Evolutionary conservation across 768 basidiomycete species (phyloP), one percentile per base, ranked within the genome.

Genomic region (Epithele typhae): DNA sequence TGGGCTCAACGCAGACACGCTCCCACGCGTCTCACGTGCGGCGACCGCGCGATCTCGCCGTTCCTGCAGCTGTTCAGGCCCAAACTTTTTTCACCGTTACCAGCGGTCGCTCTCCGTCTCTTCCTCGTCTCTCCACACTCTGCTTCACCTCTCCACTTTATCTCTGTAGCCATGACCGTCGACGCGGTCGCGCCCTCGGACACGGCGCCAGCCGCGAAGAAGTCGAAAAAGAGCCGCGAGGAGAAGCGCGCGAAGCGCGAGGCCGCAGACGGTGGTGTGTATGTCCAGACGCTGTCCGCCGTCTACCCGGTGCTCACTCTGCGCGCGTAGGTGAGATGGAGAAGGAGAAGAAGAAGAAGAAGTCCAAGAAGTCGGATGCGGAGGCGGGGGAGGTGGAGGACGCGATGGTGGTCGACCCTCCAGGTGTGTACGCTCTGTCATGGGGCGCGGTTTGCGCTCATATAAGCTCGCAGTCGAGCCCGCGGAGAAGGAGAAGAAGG

Each of bases 401-500:
- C 15, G 23, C 30, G 21, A 51, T 51, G 46, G 43, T n/a, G 7
- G 39, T 45, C 10, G 42, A 51, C 10, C 15, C 18, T 17, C 21
- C 24, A 15, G 41, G 46, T 47, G 15, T 24, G 45, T 46, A 3
- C 33, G 5, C 8, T 15, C 11, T 17, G n/a, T 17, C 30, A 9
- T 37, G 14, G 27, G 27, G n/a, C n/a, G n/a, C n/a, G 30, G 11
- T 37, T 30, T 12, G 5, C 5, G 15, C 10, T 8, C 19, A 25
- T 2, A 5, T 43, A 8, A 38, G 12, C 12, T n/a, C 9, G 21
- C 40, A 43, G 37, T 43, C 3, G 12, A 30, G 1, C 46, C 53
- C 21, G 12, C 34, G 6, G 14, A 25, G 7, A n/a, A 39, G 2
- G 63, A 68, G 45, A 68, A 68, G 48, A 68, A 68, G 61, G 63